Conservation (phyloP, 2,329 filamentous ascomycete species). For the Monilinia polystroma region DNA sequence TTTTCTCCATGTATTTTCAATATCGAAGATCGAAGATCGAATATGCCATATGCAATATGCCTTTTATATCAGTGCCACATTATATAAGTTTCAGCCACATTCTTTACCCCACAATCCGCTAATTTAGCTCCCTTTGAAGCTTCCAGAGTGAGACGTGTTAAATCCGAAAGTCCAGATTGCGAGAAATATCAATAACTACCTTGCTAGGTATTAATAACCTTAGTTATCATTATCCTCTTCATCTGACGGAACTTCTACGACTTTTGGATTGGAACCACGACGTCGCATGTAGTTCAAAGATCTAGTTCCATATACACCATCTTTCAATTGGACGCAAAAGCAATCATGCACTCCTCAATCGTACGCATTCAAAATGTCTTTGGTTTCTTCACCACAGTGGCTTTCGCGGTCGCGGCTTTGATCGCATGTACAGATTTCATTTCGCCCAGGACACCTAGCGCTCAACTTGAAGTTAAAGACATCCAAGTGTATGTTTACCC, state of each 20-base stretch:
- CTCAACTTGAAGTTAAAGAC: conserved; percentile 66
- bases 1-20: conserved; percentile 7
- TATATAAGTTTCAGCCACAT: conserved; percentile 25
- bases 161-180: conserved; percentile 24
- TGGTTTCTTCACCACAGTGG: conserved; percentile 95
- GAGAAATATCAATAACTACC: neutral
- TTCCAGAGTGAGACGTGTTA: conserved; percentile 31
- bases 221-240: neutral
- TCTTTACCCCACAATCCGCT: conserved; percentile 30
- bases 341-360: conserved; percentile 73
- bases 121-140: conserved; percentile 21
- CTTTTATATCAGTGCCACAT: conserved; percentile 5
- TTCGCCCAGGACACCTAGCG: conserved; percentile 65
- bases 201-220: neutral
- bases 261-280: neutral
- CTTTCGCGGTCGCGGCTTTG: conserved; percentile 74
- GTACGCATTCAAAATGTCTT: conserved; percentile 90
- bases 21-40: neutral
- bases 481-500: conserved; percentile 71
- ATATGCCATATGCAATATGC: too few relatives aligned
- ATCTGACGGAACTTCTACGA: neutral
- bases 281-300: conserved; percentile 15
- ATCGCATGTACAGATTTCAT: conserved; percentile 80
- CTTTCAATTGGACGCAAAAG: conserved; percentile 5
- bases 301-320: neutral